Evolutionary conservation across 495 filamentous ascomycete genomes (phyloP), one percentile per base, ranked within the genome.

Genomic region (Penicillium lividum): DNA sequence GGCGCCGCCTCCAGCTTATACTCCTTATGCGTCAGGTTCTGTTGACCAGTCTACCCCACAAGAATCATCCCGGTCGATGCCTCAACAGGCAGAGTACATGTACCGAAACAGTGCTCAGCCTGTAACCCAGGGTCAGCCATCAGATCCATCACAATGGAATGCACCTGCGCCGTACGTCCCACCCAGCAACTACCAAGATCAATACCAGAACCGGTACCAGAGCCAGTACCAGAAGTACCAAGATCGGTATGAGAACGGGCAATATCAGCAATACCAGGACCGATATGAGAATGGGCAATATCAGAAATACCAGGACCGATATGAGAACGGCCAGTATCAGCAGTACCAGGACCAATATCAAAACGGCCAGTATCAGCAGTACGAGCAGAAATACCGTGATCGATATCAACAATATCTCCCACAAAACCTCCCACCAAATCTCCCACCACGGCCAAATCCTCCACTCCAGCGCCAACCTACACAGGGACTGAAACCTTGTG

Each of bases 401-500:
- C 11, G 6, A 22, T 36, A 46, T 28, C 44, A 46, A 22, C 48
- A 54, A 29, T 29, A 44, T 31, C 43, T 29, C 10, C 53, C 43
- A 56, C 54, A 48, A 46, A 31, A 43, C 22, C 8, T 29, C 18
- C 45, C 18, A 0, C 18, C 22, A 29, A 25, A 25, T 3, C 9
- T 11, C 33, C 33, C 33, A 13, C 5, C 16, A 52, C 10, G 3
- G n/a, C n/a, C 50, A 40, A 7, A 16, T 11, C 29, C 45, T 28
- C 33, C 11, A 16, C 33, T 43, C 9, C 36, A 29, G 11, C 43
- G 38, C 30, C 29, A 16, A 30, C 33, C 33, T 0, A 45, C 1
- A 9, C 28, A 49, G 25, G 36, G 34, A 9, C 31, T 27, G 28
- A 34, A 40, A n/a, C 51, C 57, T 22, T 59, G 57, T 34, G 57